Evolutionary conservation across 2,329 filamentous ascomycete genomes (phyloP).

Genomic region (Fusarium transvaalense): DNA sequence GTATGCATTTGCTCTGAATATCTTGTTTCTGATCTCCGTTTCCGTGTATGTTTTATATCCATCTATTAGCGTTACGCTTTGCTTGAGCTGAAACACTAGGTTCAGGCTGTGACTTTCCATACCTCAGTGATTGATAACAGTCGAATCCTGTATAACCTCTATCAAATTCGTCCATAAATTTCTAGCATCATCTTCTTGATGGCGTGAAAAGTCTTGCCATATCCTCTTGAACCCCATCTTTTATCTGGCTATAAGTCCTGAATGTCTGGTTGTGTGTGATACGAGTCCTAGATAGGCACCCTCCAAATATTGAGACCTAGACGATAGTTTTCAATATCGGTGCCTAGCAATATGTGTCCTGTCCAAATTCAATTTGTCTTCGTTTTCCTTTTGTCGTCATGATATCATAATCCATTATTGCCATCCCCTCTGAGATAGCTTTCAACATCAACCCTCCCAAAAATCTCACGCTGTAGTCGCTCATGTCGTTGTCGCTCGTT

Average conservation of each 20-base stretch:
- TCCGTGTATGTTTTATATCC: slow-evolving; percentile 2
- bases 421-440: slow-evolving; percentile 72
- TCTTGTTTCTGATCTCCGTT: not conserved
- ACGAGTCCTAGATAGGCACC: slow-evolving; percentile 15
- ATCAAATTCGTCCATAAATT: not conserved
- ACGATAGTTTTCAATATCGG: not conserved
- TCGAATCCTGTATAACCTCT: not conserved
- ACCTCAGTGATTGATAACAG: not conserved
- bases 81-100: slow-evolving; percentile 17
- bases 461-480: slow-evolving; percentile 77
- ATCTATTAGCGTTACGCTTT: slow-evolving; percentile 5
- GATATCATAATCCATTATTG: slow-evolving; percentile 35
- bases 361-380: not conserved
- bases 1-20: not conserved
- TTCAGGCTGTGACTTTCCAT: slow-evolving; percentile 10
- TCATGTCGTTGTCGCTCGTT: slow-evolving; percentile 73
- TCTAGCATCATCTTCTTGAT: too few relatives aligned
- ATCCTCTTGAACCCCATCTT: not conserved
- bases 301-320: not conserved
- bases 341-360: not conserved
- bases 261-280: slow-evolving; percentile 1
- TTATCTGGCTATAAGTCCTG: slow-evolving; percentile 16
- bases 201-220: not conserved
- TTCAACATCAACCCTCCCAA: slow-evolving; percentile 79
- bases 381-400: not conserved